Evolutionary conservation across 2,329 filamentous ascomycete genomes (phyloP), one percentile per base, ranked within the genome.

Genomic region (Sporothrix brasiliensis): DNA sequence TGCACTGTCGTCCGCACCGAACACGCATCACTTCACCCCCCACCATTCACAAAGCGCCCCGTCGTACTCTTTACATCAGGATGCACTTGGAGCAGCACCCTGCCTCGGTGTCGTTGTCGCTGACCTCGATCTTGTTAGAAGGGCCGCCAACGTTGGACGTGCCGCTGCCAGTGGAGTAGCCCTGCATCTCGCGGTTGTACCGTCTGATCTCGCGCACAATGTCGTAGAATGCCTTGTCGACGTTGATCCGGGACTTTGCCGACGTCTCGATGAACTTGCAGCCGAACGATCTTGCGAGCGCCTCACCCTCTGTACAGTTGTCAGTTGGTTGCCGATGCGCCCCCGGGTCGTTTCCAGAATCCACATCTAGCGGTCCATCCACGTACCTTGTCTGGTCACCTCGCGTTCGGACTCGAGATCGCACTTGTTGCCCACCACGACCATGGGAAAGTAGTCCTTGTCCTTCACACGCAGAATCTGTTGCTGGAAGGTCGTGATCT

Each of bases 261-360:
- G 95, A 99, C 14, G 95, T 98, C 85, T 99, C 95, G 83, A 98
- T 97, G 84, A 98, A 99, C 80, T 95, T 96, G 90, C 95, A 99
- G 79, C 90, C 90, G 81, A 99, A 98, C 74, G 90, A 89, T 76
- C 88, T 88, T 74, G 94, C 94, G 75, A 98, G 85, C 72, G 89
- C 87, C 82, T 95, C 91, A 77, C 94, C 94, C 89, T 98, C 94
- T 97, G 81, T 77, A 66, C 16, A 27, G 27, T 30, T 54, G 4
- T n/a, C 4, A 49, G 69, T 71, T 70, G 71, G 69, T 21, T 47
- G 16, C 16, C 3, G 21, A 39, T 21, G 5, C 49, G 11, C 41
- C 41, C 41, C 11, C 4, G 11, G 41, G 41, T 44, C 41, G 41
- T 4, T 44, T 13, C 27, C 44, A 56, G 16, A 34, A 44, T 30